Conservation (phyloP, 2,329 filamentous ascomycete species). For the Fusarium heterosporum region DNA sequence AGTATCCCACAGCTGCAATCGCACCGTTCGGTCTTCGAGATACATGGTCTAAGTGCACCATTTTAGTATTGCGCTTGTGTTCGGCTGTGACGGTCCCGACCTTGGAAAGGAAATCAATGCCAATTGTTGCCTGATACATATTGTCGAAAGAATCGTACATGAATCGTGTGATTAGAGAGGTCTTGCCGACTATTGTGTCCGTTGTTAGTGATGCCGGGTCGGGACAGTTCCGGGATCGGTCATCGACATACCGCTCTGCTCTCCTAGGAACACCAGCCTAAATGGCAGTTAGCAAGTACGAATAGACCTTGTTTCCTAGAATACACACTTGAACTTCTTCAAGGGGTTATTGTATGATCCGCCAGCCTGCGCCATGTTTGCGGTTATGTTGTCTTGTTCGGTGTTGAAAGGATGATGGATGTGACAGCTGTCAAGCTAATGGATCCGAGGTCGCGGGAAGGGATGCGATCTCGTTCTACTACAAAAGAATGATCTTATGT, state of each 20-base stretch:
- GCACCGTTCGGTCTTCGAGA: slow-evolving; percentile 96
- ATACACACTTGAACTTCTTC: slow-evolving; percentile 97
- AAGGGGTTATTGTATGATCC: slow-evolving; percentile 98
- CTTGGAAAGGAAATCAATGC: slow-evolving; percentile 99
- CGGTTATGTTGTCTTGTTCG: slow-evolving; percentile 38
- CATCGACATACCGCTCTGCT: slow-evolving; percentile 87
- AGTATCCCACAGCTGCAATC: slow-evolving; percentile 98
- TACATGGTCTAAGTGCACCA: slow-evolving; percentile 82
- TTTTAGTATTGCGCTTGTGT: slow-evolving; percentile 34
- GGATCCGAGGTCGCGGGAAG: slow-evolving; percentile 20
- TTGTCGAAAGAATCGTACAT: slow-evolving; percentile 99
- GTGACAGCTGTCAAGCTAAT: slow-evolving; percentile 44
- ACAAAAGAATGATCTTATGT: slow-evolving; percentile 3
- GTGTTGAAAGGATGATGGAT: slow-evolving; percentile 30
- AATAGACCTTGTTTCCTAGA: background rate
- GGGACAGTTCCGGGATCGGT: slow-evolving; percentile 35
- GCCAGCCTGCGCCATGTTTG: slow-evolving; percentile 81
- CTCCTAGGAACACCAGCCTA: slow-evolving; percentile 95
- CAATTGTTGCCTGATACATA: slow-evolving; percentile 99
- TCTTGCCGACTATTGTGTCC: slow-evolving; percentile 84
- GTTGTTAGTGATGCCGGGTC: slow-evolving; percentile 43
- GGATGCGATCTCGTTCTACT: slow-evolving; percentile 17
- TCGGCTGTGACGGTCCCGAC: slow-evolving; percentile 58
- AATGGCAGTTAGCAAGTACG: slow-evolving; percentile 41
- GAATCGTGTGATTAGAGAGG: slow-evolving; percentile 97